Conservation (phyloP, 1,139 yeast species). For the Blastobotrys aristatus region DNA sequence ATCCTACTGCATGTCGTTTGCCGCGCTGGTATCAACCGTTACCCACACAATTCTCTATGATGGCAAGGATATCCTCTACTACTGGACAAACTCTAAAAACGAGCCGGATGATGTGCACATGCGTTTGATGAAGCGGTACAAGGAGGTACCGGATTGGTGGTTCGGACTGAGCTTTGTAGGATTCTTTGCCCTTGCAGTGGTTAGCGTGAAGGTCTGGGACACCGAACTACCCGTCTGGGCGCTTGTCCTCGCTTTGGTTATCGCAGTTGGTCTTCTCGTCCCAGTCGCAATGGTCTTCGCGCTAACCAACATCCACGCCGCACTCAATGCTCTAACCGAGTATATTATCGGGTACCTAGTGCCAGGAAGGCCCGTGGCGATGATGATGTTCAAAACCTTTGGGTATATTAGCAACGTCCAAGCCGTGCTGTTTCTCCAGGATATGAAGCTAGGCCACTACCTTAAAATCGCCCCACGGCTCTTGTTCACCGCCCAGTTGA, state of each 20-base stretch:
- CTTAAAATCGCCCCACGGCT: slow-evolving; percentile 58
- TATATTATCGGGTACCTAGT: slow-evolving; percentile 57
- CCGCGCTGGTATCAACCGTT: slow-evolving; percentile 53
- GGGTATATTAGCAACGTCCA: slow-evolving; percentile 57
- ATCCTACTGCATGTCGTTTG: slow-evolving; percentile 59
- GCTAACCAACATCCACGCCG: slow-evolving; percentile 50
- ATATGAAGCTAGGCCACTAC: slow-evolving; percentile 62
- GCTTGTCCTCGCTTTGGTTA: slow-evolving; percentile 47
- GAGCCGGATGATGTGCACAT: slow-evolving; percentile 55
- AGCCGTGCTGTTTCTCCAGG: slow-evolving; percentile 51
- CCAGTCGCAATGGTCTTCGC: slow-evolving; percentile 54
- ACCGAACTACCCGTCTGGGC: slow-evolving; percentile 46
- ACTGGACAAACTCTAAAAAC: slow-evolving; percentile 42
- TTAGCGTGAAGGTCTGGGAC: slow-evolving; percentile 44
- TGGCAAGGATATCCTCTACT: slow-evolving; percentile 47
- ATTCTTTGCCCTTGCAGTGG: slow-evolving; percentile 47
- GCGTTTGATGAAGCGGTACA: slow-evolving; percentile 55
- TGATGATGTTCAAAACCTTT: slow-evolving; percentile 56
- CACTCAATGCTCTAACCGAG: slow-evolving; percentile 57
- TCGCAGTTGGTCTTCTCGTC: slow-evolving; percentile 49
- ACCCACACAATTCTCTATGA: slow-evolving; percentile 53
- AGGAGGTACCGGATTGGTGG: slow-evolving; percentile 68
- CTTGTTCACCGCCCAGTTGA: slow-evolving; percentile 49
- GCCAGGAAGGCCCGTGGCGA: slow-evolving; percentile 59
- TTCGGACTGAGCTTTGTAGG: slow-evolving; percentile 44